phyloP scores from a whole-genome alignment of 1,284 basidiomycete genomes.

The Irpex sp. region DNA sequence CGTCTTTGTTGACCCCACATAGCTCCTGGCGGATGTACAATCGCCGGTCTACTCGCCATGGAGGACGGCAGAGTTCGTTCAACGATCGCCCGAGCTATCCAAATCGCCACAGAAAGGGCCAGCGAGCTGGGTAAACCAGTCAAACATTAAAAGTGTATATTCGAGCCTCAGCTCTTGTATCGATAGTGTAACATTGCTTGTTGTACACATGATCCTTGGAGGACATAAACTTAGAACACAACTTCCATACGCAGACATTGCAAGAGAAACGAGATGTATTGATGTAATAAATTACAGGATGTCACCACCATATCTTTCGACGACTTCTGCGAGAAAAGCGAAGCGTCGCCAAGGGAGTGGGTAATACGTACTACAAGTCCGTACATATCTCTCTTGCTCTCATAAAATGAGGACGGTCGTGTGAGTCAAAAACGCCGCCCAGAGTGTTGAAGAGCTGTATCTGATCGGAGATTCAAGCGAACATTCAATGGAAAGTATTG shows the following conservation, averaged over 20 bases:
- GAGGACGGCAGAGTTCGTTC: constrained; percentile 95
- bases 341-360: constrained; percentile 19
- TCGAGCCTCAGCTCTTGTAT: neutral
- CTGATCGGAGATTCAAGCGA: neutral
- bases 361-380: constrained; percentile 11
- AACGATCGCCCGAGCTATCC: constrained; percentile 94
- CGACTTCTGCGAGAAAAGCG: constrained; percentile 11
- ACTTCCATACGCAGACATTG: too few species aligned
- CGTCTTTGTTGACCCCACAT: neutral
- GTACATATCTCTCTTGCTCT: constrained; percentile 56
- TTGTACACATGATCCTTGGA: too few species aligned
- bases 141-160: constrained; percentile 20
- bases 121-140: constrained; percentile 62
- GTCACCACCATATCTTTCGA: constrained; percentile 14
- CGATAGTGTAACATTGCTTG: neutral
- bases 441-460: constrained; percentile 80
- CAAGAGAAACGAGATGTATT: neutral
- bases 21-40: constrained; percentile 99
- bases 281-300: neutral
- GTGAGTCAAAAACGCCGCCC: constrained; percentile 65
- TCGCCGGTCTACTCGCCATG: constrained; percentile 91
- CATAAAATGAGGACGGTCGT: constrained; percentile 87
- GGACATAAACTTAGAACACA: too few species aligned
- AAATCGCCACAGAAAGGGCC: constrained; percentile 87
- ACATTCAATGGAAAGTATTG: neutral